phyloP scores from a whole-genome alignment of 176 grass and related monocot genomes.

The Bromus sterilis region DNA sequence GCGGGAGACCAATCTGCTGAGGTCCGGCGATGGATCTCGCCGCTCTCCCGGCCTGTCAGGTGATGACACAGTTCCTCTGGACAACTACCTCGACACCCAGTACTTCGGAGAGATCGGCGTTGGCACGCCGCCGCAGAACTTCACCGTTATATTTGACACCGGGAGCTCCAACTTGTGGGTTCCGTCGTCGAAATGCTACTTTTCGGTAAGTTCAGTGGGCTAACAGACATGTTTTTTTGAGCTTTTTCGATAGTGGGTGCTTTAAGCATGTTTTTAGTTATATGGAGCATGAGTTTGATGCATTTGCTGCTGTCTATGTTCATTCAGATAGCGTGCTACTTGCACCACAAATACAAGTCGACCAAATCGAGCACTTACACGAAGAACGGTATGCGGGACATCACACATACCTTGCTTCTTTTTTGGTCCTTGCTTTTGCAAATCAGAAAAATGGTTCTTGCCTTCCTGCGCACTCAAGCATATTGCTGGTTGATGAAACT shows the following conservation, averaged over 20 bases:
- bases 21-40: background rate
- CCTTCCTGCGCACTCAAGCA: background rate
- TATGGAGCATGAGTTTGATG: background rate
- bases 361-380: constrained; percentile 50
- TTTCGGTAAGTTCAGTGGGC: constrained; percentile 39
- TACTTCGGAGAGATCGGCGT: constrained; percentile 74
- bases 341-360: constrained; percentile 57
- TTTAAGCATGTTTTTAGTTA: background rate
- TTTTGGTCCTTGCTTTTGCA: background rate
- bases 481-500: background rate
- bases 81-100: constrained; percentile 76
- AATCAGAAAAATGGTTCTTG: background rate
- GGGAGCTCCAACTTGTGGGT: constrained; percentile 85
- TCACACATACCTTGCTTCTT: background rate
- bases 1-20: constrained; percentile 17
- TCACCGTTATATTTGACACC: constrained; percentile 75
- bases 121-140: constrained; percentile 65
- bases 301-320: background rate
- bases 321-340: constrained; percentile 63
- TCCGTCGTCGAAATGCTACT: constrained; percentile 61
- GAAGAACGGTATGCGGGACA: constrained; percentile 48
- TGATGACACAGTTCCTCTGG: constrained; percentile 60
- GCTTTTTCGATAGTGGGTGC: background rate
- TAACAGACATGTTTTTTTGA: background rate
- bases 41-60: constrained; percentile 14